Percentiles rank a stretch among this genome's conserved stretches.
These are phyloP conservation scores for Spathaspora hagerdaliae DNA, from an alignment of 805 yeast genomes.

Conservation along the genomic window DNA sequence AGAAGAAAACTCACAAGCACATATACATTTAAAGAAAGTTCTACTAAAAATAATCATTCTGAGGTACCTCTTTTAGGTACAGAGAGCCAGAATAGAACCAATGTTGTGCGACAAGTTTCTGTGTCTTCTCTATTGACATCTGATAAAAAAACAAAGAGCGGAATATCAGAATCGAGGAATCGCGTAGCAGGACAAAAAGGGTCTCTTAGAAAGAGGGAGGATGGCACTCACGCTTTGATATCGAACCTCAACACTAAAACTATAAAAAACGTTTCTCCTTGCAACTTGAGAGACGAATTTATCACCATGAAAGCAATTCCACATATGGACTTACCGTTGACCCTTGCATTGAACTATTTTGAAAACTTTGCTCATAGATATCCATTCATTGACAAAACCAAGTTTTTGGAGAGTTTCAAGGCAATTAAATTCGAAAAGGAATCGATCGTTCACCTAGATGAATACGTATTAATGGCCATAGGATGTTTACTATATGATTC, in stretches of 20 bases:
- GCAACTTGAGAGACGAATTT: conserved; percentile 25
- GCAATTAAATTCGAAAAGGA: conserved; percentile 30
- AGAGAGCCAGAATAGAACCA: not conserved
- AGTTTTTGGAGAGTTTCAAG: conserved; percentile 17
- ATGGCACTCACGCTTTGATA: not conserved
- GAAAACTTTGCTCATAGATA: conserved; percentile 32
- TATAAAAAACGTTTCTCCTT: not conserved
- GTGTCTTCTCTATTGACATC: conserved; percentile 18
- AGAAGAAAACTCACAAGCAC: conserved; percentile 6
- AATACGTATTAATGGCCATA: conserved; percentile 34
- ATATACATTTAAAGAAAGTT: not conserved
- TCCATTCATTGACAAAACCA: conserved; percentile 28
- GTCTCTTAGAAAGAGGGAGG: too few relatives aligned
- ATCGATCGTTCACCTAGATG: conserved; percentile 33
- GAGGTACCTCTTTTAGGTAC: not conserved
- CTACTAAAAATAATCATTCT: not conserved
- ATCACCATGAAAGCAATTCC: conserved; percentile 31
- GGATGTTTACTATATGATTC: conserved; percentile 37
- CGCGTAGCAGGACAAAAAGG: too few relatives aligned
- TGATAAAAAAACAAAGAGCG: not conserved
- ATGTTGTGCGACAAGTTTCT: conserved; percentile 9
- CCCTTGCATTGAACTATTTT: conserved; percentile 31
- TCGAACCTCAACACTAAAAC: conserved; percentile 2
- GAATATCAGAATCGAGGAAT: not conserved
- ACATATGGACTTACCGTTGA: conserved; percentile 24